Conservation (phyloP, 1,284 basidiomycete genomes). For the Microstroma glucosiphilum region DNA sequence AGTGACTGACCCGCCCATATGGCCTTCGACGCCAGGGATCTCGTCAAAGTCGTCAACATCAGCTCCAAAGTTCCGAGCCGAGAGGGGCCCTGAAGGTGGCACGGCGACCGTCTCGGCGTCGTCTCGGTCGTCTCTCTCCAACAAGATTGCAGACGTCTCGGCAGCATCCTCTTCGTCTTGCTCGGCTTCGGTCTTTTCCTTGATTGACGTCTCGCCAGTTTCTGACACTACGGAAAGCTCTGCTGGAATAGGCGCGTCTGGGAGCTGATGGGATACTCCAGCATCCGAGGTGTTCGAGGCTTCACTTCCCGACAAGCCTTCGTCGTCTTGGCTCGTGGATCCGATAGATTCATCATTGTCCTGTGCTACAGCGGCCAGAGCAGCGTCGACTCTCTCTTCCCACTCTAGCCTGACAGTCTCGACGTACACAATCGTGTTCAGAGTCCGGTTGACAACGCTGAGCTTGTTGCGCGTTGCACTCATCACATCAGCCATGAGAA, state of each 20-base stretch:
- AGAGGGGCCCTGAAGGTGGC: conserved; percentile 23
- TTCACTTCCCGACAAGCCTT: conserved; percentile 54
- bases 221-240: too few species aligned
- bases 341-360: conserved; percentile 18
- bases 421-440: conserved; percentile 93
- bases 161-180: conserved; percentile 19
- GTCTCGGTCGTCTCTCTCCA: conserved; percentile 17
- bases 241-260: conserved; percentile 10
- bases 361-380: conserved; percentile 57
- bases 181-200: conserved; percentile 15
- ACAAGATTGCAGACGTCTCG: conserved; percentile 18
- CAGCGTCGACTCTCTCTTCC: conserved; percentile 74
- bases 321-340: conserved; percentile 14
- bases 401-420: conserved; percentile 97
- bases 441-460: conserved; percentile 89
- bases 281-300: conserved; percentile 49
- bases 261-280: conserved; percentile 40
- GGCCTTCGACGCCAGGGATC: conserved; percentile 33
- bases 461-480: conserved; percentile 85
- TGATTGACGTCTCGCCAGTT: conserved; percentile 2
- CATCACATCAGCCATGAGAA: conserved; percentile 78
- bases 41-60: conserved; percentile 18
- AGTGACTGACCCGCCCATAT: conserved; percentile 27
- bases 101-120: conserved; percentile 4
- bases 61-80: conserved; percentile 10